Base-by-base conservation (phyloP, 2,329 filamentous ascomycete species). In the Penicillium sp. region DNA sequence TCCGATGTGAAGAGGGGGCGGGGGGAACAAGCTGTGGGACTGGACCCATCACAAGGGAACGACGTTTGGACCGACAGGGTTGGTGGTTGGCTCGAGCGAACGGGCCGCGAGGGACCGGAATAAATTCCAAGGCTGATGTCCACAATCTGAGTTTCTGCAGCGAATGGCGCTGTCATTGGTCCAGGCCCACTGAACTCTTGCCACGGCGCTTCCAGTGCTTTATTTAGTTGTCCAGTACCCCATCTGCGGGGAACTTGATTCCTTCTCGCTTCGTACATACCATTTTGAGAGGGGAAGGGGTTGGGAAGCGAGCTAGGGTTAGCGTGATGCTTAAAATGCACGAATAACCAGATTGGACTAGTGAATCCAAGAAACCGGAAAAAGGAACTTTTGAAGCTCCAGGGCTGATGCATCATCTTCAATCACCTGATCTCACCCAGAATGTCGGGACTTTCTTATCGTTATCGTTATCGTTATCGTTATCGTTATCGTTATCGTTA, bases 111-210 rank as follows among this genome's bases (percentile, higher is more conserved):
- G 50, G 56, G 83, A 8, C 55, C 10, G 49, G 45, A 47, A 48
- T 44, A 79, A 79, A 7, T 80, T 82, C 25, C 31, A 33, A 25
- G 33, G 33, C 37, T 31, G 39, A 45, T 10, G 33, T 13, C 45
- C 53, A 25, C 45, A 35, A 35, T 53, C 19, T 44, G 50, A n/a
- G 60, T 26, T 54, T 43, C 46, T 27, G 43, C 31, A 33, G 37
- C 27, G n/a, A 57, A 33, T 48, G 44, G 35, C 23, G 27, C 48
- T 50, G 27, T 55, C 46, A 48, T 35, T 55, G 35, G 29, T 50
- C 23, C 11, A 23, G 50, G 10, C 55, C 55, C 33, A 31, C 33
- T 42, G 33, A 19, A 31, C 27, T 16, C 59, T 53, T 55, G 61
- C 62, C 65, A 65, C 65, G 58, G 65, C 65, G 65, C 65, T 66